A percentile compares a stretch with the other conserved stretches of the same genome.
phyloP scores from a whole-genome alignment of 2,329 filamentous ascomycete species.

The Sporothrix mexicana region DNA sequence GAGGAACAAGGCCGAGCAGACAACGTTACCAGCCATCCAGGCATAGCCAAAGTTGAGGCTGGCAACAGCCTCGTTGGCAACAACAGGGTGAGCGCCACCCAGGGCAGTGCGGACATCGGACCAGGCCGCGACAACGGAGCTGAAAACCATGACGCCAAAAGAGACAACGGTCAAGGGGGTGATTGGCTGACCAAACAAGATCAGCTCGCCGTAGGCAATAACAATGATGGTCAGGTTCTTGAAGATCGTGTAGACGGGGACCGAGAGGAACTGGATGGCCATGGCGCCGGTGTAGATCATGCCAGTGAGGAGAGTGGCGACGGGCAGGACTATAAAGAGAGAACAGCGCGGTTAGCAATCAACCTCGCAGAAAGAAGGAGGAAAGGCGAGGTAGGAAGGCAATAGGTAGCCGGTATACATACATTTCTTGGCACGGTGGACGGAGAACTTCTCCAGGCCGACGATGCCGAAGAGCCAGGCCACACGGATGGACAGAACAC shows the following conservation, averaged over 20 bases:
- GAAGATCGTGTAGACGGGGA: constrained; percentile 99
- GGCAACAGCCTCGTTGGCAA: constrained; percentile 76
- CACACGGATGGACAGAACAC: constrained; percentile 79
- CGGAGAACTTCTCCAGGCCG: constrained; percentile 80
- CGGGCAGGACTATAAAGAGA: constrained; percentile 78
- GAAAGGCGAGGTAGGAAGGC: background rate
- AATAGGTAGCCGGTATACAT: constrained; percentile 46
- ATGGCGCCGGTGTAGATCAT: constrained; percentile 99
- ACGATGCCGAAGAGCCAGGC: constrained; percentile 81
- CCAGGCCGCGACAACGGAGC: constrained; percentile 94
- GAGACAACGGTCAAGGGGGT: constrained; percentile 86
- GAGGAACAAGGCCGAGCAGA: constrained; percentile 89
- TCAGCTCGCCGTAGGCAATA: constrained; percentile 96
- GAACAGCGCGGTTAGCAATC: background rate
- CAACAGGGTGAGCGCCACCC: constrained; percentile 60
- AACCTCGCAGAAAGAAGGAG: background rate
- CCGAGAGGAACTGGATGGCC: constrained; percentile 93
- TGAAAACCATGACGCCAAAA: constrained; percentile 95
- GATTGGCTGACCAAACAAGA: constrained; percentile 96
- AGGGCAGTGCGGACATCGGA: constrained; percentile 91
- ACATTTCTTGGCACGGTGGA: constrained; percentile 93
- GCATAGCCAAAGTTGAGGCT: constrained; percentile 94
- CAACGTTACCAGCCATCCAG: constrained; percentile 97
- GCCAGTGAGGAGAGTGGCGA: constrained; percentile 91
- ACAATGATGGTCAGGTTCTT: constrained; percentile 99